A percentile compares a stretch with the other conserved stretches of the same genome.
These are phyloP conservation scores for Picea mariana DNA, from an alignment of 83 land plant species.

Conservation along the genomic window DNA sequence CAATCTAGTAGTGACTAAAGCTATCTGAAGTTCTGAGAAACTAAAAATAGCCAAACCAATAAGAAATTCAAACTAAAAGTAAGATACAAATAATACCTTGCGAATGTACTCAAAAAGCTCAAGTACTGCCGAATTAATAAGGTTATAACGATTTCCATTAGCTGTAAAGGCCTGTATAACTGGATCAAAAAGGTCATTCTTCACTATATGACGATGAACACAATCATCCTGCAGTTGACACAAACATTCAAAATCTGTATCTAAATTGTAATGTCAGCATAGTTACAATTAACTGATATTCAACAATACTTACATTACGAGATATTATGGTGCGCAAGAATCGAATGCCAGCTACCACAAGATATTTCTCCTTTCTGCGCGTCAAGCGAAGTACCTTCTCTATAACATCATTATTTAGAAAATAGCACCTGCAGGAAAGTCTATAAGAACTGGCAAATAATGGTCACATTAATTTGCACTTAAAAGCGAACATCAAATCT, in stretches of 20 bases:
- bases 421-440: constrained; percentile 63
- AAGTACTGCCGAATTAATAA: constrained; percentile 85
- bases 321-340: constrained; percentile 82
- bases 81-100: constrained; percentile 50
- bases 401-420: constrained; percentile 76
- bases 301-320: constrained; percentile 57
- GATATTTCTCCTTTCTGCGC: constrained; percentile 74
- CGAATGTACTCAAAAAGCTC: constrained; percentile 87
- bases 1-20: neutral
- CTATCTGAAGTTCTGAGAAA: neutral
- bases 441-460: neutral
- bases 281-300: neutral
- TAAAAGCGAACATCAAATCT: neutral
- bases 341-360: constrained; percentile 91
- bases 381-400: constrained; percentile 77
- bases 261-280: neutral
- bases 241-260: neutral
- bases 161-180: constrained; percentile 78
- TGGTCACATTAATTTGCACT: neutral
- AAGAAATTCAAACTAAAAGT: neutral
- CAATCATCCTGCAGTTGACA: constrained; percentile 75
- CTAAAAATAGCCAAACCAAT: neutral
- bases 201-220: constrained; percentile 67
- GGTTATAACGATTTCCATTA: constrained; percentile 90
- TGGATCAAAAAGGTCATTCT: constrained; percentile 80